phyloP scores from a whole-genome alignment of 2,329 filamentous ascomycete genomes.

The Grosmannia serpens region DNA sequence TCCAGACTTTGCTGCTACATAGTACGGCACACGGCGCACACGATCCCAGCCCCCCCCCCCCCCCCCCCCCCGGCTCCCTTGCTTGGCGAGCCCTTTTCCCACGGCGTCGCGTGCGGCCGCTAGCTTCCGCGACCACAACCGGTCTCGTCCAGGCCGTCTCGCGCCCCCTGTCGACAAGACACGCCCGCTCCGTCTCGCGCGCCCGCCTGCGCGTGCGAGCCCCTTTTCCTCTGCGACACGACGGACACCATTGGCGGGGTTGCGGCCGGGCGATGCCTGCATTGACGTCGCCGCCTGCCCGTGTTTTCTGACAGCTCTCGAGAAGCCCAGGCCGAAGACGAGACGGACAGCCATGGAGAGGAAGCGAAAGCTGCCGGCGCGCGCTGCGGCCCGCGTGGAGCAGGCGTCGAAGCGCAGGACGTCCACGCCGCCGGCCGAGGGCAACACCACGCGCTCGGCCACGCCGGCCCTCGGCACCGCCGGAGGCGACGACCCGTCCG shows the following conservation, averaged over 20 bases:
- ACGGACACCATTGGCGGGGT: neutral
- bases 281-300: conserved; percentile 4
- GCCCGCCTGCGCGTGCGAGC: neutral
- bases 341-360: conserved; percentile 40
- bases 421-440: conserved; percentile 35
- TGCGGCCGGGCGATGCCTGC: conserved; percentile 8
- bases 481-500: conserved; percentile 16
- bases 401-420: conserved; percentile 49
- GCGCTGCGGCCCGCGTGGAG: conserved; percentile 49
- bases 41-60: neutral
- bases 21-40: neutral
- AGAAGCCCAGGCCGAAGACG: neutral
- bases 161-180: neutral
- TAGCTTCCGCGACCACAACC: neutral
- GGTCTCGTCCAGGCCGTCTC: neutral
- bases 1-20: neutral
- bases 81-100: neutral
- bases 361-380: conserved; percentile 53
- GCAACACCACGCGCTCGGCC: conserved; percentile 27
- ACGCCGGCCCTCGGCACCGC: conserved; percentile 29
- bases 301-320: conserved; percentile 4
- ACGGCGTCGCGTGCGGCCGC: neutral
- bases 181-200: neutral
- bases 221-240: neutral
- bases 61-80: too few species aligned